These are phyloP conservation scores for Solanum corneliomulleri DNA, from an alignment of 257 asterid species.

Conservation along the genomic window DNA sequence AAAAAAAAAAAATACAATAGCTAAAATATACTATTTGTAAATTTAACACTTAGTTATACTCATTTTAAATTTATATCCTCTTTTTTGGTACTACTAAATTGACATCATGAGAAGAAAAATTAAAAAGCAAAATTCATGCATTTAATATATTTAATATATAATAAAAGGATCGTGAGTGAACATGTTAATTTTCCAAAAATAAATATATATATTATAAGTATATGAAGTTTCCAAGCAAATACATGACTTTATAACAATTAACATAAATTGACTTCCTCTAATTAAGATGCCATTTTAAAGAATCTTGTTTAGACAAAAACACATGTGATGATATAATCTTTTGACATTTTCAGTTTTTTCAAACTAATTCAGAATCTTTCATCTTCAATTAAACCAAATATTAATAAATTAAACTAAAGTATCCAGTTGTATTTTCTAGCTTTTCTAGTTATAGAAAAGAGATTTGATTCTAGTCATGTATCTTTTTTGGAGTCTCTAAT, in stretches of 20 bases:
- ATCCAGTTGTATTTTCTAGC: background rate
- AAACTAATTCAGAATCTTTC: background rate
- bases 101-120: background rate
- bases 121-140: background rate
- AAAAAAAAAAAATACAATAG: background rate
- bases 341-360: conserved; percentile 4
- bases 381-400: background rate
- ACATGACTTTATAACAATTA: background rate
- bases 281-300: background rate
- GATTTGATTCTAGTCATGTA: background rate
- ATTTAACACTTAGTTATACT: background rate
- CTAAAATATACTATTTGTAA: background rate
- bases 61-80: background rate
- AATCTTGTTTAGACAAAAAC: background rate
- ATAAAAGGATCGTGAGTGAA: background rate
- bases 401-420: background rate
- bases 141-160: background rate
- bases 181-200: background rate
- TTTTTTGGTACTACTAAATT: background rate
- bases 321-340: background rate
- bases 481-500: background rate
- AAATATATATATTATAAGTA: background rate
- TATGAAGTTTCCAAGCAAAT: background rate
- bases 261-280: background rate
- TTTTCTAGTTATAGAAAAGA: background rate